Evolutionary conservation across 371 early-diverging fungal species (phyloP).

Genomic region (Massospora cicadina): DNA sequence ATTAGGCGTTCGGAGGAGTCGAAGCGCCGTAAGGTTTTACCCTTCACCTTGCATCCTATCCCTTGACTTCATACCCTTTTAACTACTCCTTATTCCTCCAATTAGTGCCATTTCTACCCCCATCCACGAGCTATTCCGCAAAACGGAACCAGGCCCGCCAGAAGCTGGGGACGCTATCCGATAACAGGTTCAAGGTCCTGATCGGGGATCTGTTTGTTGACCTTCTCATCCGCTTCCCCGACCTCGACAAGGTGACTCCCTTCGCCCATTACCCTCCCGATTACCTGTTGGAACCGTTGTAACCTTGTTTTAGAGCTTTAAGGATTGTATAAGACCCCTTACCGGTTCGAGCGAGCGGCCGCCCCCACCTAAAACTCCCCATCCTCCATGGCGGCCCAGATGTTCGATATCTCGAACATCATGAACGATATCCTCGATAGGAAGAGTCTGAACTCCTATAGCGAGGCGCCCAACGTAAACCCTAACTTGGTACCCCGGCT

Average conservation of each 20-base stretch:
- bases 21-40: constrained; percentile 28
- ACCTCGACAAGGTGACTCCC: constrained; percentile 13
- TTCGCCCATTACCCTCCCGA: background rate
- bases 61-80: background rate
- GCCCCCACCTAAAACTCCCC: background rate
- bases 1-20: constrained; percentile 43
- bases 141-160: constrained; percentile 94
- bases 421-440: constrained; percentile 4
- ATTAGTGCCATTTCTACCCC: constrained; percentile 68
- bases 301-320: background rate
- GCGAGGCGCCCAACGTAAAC: background rate
- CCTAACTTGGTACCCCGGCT: background rate
- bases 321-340: background rate
- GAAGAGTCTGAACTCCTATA: background rate
- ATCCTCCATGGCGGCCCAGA: background rate
- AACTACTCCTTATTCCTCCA: background rate
- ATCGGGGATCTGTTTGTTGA: constrained; percentile 82
- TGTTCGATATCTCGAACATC: background rate
- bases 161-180: constrained; percentile 80
- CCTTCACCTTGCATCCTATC: no score
- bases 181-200: constrained; percentile 70
- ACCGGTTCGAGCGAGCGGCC: background rate
- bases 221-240: constrained; percentile 50
- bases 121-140: constrained; percentile 72
- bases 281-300: background rate